Base-by-base conservation (phyloP, 805 yeast genomes). In the Saccharomycopsis sp. region DNA sequence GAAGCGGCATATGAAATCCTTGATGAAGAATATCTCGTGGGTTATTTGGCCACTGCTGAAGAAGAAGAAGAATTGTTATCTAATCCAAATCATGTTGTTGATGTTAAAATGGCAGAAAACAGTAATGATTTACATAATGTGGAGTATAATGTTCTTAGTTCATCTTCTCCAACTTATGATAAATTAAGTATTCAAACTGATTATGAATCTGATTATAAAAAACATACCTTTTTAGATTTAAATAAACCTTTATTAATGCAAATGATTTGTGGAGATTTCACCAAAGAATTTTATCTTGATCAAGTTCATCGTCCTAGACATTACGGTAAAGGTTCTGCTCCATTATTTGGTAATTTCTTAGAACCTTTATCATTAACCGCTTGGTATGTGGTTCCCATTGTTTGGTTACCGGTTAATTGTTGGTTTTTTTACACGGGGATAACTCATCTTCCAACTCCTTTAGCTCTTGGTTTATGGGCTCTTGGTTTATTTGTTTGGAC, bases 241-340 rank as follows among this genome's bases (percentile, higher is more conserved):
- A 76, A 70, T 51, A 76, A 74, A 57, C 94, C 98, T 1, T 66
- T 92, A 51, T 63, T 92, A 32, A 55, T 74, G 60, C 98, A 92
- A 65, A 84, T 92, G 34, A 62, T 86, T 41, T 67, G 72, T 46
- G 76, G 87, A 31, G 69, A 72, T 27, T 92, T 87, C 68, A 56
- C 82, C 31, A 89, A 84, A 57, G 94, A 85, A 32, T 89, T 92
- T 55, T 92, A 92, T 60, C 68, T 92, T 55, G 95, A 87, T 57
- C 96, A 92, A 62, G 92, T 92, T 32, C 98, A 92, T 61, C 77
- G 96, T 62, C 98, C 98, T 40, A 79, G 98, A 58, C 98, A 92
- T 61, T 92, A 88, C 57, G 97, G 97, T 49, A 79, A 87, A 57
- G 96, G 96, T 9, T 85, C 96, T 3, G 98, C 98, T 10, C 96